These are phyloP conservation scores for Mucor indicus DNA, from an alignment of 371 early-diverging fungal genomes.

Conservation along the genomic window DNA sequence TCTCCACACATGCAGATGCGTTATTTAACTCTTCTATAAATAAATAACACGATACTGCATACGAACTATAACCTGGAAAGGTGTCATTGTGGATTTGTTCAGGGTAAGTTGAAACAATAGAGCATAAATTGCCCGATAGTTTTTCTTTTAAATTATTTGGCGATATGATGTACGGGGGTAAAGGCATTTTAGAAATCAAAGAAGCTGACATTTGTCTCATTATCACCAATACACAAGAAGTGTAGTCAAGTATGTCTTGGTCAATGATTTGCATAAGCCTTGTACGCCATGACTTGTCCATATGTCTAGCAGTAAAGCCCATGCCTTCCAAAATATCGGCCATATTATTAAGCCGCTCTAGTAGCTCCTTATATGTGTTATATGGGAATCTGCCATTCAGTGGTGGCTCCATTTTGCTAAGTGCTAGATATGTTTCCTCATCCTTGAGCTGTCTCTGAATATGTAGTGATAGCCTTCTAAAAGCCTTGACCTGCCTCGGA, in stretches of 20 bases:
- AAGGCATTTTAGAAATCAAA: conserved; percentile 34
- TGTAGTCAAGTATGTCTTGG: conserved; percentile 30
- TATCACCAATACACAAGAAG: conserved; percentile 33
- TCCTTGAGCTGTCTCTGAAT: conserved; percentile 39
- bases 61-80: conserved; percentile 29
- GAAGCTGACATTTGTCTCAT: conserved; percentile 33
- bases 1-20: conserved; percentile 22
- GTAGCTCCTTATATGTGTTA: conserved; percentile 15
- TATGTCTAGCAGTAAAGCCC: conserved; percentile 17
- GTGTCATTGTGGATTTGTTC: conserved; percentile 24
- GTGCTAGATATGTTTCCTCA: conserved; percentile 22
- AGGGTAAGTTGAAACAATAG: conserved; percentile 4
- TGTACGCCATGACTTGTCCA: conserved; percentile 19
- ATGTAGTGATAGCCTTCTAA: conserved; percentile 22
- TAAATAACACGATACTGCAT: conserved; percentile 20
- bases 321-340: conserved; percentile 34
- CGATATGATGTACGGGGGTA: conserved; percentile 38
- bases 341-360: conserved; percentile 38
- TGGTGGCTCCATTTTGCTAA: conserved; percentile 35
- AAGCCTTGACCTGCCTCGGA: conserved; percentile 18
- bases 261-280: conserved; percentile 13
- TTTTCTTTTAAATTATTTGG: conserved; percentile 21
- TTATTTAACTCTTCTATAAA: conserved; percentile 30
- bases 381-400: conserved; percentile 38
- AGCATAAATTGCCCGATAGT: conserved; percentile 14